phyloP scores from a whole-genome alignment of 306 rosid species.

The Fragaria ananassa region DNA sequence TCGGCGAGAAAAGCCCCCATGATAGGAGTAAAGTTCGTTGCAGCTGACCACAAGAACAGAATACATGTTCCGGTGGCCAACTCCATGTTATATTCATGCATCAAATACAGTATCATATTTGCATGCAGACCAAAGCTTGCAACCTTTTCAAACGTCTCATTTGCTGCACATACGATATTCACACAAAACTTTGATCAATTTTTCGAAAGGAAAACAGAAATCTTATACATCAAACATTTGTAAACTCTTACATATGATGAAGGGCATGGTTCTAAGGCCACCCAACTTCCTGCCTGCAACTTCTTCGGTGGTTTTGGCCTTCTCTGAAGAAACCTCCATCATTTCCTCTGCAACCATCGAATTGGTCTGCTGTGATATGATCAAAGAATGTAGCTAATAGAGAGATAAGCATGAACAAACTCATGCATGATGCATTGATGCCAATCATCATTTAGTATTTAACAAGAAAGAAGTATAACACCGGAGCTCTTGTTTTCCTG shows the following conservation, averaged over 20 bases:
- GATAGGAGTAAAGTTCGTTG: slow-evolving; percentile 41
- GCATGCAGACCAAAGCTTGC: slow-evolving; percentile 61
- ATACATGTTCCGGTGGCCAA: slow-evolving; percentile 37
- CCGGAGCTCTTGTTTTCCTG: background rate
- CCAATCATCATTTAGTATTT: background rate
- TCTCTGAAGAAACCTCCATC: slow-evolving; percentile 38
- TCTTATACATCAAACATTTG: background rate
- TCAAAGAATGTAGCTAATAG: background rate
- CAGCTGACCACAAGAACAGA: slow-evolving; percentile 53
- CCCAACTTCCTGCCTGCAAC: slow-evolving; percentile 44
- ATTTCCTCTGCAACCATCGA: slow-evolving; percentile 16
- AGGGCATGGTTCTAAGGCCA: slow-evolving; percentile 73
- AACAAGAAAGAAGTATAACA: background rate
- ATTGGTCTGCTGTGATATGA: background rate
- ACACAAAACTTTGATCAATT: background rate
- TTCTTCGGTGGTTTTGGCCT: slow-evolving; percentile 28
- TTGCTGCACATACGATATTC: slow-evolving; percentile 41
- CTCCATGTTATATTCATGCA: slow-evolving; percentile 42
- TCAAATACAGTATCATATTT: slow-evolving; percentile 63
- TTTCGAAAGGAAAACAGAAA: background rate
- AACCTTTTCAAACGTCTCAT: slow-evolving; percentile 75
- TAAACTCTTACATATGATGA: slow-evolving; percentile 54
- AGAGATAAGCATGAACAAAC: background rate
- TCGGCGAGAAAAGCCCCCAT: slow-evolving; percentile 82
- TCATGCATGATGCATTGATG: background rate